These are phyloP conservation scores for Diaporthe sp. DNA, from an alignment of 2,329 filamentous ascomycete species.

Conservation along the genomic window DNA sequence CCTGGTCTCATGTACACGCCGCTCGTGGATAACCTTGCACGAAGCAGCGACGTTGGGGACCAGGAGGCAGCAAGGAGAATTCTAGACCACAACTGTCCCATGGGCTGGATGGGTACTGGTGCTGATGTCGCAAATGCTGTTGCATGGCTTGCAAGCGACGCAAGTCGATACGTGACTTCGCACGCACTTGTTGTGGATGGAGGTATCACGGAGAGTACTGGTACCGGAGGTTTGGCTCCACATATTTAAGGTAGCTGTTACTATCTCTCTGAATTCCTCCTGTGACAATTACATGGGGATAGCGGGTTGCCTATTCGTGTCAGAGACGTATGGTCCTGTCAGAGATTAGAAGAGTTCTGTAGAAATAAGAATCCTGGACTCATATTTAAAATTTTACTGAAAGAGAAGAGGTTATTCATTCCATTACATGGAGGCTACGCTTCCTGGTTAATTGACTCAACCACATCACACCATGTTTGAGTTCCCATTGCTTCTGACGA, in stretches of 20 bases:
- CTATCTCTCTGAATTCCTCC: no score
- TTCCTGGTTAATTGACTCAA: not conserved
- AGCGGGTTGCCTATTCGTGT: no score
- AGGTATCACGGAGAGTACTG: constrained; percentile 6
- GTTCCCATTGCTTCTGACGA: not conserved
- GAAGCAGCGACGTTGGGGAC: not conserved
- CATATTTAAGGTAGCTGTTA: no score
- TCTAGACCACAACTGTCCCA: not conserved
- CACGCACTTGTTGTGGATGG: constrained; percentile 3
- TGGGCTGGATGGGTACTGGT: not conserved
- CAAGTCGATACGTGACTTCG: not conserved
- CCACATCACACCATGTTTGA: not conserved
- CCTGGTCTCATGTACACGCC: not conserved
- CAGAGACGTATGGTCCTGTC: no score
- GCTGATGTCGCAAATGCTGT: not conserved
- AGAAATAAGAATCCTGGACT: not conserved
- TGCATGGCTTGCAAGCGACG: not conserved
- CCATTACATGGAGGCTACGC: not conserved
- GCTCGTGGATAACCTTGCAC: not conserved
- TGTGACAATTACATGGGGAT: no score
- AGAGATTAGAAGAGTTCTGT: not conserved
- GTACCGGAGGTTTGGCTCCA: not conserved
- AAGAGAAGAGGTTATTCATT: not conserved
- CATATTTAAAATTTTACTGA: not conserved
- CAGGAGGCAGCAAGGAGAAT: not conserved